phyloP scores from a whole-genome alignment of 352 stramenopile genomes.

The Blastocystis sp. region DNA sequence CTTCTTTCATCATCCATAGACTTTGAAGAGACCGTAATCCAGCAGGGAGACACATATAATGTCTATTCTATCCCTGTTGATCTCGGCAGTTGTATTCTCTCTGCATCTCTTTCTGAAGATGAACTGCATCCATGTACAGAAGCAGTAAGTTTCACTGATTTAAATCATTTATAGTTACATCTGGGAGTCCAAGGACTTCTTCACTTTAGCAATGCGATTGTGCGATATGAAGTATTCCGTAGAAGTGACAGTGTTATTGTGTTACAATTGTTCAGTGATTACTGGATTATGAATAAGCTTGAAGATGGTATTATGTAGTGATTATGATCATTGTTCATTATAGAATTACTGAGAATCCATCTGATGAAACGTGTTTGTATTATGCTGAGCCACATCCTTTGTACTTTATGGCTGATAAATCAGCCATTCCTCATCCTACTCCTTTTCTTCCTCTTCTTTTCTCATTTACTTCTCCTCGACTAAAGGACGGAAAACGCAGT shows the following conservation, averaged over 20 bases:
- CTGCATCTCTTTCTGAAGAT: background rate
- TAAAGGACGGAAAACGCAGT: background rate
- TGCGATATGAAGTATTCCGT: constrained; percentile 23
- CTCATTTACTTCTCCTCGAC: background rate
- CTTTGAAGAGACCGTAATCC: background rate
- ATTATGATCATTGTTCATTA: background rate
- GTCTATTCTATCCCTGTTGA: background rate
- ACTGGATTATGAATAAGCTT: constrained; percentile 54
- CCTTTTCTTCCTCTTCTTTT: background rate
- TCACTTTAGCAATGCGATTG: background rate
- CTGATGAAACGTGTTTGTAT: background rate
- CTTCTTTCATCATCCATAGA: background rate
- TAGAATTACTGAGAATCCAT: background rate
- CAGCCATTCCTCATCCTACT: background rate
- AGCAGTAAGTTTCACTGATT: background rate
- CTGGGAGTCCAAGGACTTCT: background rate
- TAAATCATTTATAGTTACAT: background rate
- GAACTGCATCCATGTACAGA: background rate
- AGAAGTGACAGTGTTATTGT: background rate
- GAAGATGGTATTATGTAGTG: background rate
- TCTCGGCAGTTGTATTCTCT: background rate
- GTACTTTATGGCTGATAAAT: background rate
- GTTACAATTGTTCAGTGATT: constrained; percentile 45
- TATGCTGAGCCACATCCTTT: constrained; percentile 18
- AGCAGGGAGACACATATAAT: background rate